Percentiles rank a stretch among this genome's conserved stretches.
phyloP scores from a whole-genome alignment of 768 basidiomycete species.

The Fomitopsis serialis region DNA sequence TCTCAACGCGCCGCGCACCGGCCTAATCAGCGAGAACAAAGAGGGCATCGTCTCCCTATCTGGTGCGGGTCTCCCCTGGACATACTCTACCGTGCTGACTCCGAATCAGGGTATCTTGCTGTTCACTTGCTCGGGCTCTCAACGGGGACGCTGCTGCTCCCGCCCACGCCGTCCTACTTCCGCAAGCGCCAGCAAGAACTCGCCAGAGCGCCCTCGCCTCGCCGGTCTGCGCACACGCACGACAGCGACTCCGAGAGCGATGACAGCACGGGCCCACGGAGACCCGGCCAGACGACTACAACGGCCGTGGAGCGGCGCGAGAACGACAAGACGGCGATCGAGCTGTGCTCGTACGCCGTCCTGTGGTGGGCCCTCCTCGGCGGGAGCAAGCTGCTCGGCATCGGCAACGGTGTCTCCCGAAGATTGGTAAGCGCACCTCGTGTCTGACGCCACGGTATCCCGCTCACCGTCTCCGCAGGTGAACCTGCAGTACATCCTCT shows the following conservation, averaged over 20 bases:
- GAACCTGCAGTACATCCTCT: conserved; percentile 84
- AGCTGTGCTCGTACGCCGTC: conserved; percentile 69
- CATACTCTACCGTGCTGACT: neutral
- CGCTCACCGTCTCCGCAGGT: conserved; percentile 43
- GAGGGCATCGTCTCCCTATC: conserved; percentile 83
- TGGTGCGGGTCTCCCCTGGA: conserved; percentile 35
- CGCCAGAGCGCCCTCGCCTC: conserved; percentile 1
- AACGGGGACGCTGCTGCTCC: conserved; percentile 74
- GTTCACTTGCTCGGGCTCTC: conserved; percentile 85
- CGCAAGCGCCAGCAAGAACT: conserved; percentile 42
- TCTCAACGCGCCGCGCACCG: conserved; percentile 55
- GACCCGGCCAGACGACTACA: neutral
- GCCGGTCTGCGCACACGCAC: neutral
- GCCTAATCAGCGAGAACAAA: conserved; percentile 77
- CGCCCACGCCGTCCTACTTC: conserved; percentile 72
- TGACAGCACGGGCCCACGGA: conserved; percentile 1
- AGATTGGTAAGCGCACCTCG: conserved; percentile 43
- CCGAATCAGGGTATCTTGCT: conserved; percentile 72
- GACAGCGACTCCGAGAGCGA: conserved; percentile 17
- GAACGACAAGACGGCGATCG: conserved; percentile 68
- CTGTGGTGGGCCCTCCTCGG: conserved; percentile 73
- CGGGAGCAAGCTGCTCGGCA: conserved; percentile 23
- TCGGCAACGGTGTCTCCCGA: conserved; percentile 47
- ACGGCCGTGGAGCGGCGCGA: conserved; percentile 37
- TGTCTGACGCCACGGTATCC: neutral